phyloP scores from a whole-genome alignment of 1,284 basidiomycete species.

The Ustilago cynodontis region DNA sequence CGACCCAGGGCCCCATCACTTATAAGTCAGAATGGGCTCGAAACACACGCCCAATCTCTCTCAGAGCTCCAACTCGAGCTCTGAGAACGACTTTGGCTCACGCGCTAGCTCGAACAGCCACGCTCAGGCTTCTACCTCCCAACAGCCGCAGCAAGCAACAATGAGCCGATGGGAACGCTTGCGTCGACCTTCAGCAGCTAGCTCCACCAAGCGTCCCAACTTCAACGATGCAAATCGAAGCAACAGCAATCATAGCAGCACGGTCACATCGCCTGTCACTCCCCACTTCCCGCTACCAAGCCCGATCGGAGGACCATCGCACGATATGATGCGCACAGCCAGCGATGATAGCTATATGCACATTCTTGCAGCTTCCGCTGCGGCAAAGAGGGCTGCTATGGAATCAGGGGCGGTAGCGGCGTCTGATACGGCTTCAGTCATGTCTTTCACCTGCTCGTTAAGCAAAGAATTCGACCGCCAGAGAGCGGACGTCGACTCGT shows the following conservation, averaged over 20 bases:
- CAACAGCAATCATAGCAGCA: constrained; percentile 29
- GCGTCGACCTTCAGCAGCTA: constrained; percentile 41
- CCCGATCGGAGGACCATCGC: constrained; percentile 19
- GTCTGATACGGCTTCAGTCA: constrained; percentile 39
- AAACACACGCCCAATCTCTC: constrained; percentile 44
- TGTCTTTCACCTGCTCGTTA: constrained; percentile 45
- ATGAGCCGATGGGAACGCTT: constrained; percentile 49
- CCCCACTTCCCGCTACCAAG: constrained; percentile 29
- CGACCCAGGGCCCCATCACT: background rate
- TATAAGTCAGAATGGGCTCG: constrained; percentile 23
- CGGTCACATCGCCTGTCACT: constrained; percentile 33
- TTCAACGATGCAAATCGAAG: constrained; percentile 39
- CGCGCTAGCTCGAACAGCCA: constrained; percentile 29
- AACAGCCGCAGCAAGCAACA: constrained; percentile 12
- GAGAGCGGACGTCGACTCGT: constrained; percentile 15
- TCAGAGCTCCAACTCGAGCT: constrained; percentile 42
- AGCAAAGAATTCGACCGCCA: constrained; percentile 49
- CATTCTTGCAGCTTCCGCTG: constrained; percentile 42
- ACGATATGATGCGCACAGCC: constrained; percentile 43
- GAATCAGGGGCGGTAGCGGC: constrained; percentile 15
- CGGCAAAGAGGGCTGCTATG: constrained; percentile 25
- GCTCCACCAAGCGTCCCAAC: constrained; percentile 43
- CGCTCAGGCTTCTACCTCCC: constrained; percentile 7
- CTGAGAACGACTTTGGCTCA: constrained; percentile 35
- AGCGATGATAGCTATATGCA: constrained; percentile 51